Conservation (phyloP, 257 asterid species). For the Anisodus tanguticus region DNA sequence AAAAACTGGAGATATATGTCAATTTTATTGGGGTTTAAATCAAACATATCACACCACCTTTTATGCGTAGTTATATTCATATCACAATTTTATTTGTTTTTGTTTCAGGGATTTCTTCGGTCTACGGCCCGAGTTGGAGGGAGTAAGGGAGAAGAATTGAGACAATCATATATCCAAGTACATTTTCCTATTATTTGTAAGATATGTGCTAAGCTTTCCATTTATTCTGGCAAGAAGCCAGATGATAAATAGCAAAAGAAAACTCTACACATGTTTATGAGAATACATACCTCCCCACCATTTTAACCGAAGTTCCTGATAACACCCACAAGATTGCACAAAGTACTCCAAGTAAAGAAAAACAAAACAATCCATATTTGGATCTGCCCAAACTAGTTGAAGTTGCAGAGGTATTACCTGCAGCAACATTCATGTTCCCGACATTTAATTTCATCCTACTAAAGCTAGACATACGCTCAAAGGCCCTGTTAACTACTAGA, state of each 20-base stretch:
- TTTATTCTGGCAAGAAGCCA: constrained; percentile 34
- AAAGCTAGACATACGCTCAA: constrained; percentile 93
- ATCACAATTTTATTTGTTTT: background rate
- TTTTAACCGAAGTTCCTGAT: constrained; percentile 46
- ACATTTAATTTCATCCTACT: constrained; percentile 65
- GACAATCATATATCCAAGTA: background rate
- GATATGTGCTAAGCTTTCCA: constrained; percentile 33
- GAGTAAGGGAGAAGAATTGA: background rate
- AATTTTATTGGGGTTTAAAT: background rate
- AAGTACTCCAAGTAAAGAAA: constrained; percentile 70
- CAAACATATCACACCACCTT: background rate
- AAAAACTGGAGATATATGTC: background rate
- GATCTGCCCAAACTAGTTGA: constrained; percentile 56
- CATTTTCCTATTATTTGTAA: background rate
- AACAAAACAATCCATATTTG: constrained; percentile 52
- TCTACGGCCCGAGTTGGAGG: background rate
- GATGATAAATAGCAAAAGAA: constrained; percentile 31
- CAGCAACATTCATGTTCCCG: constrained; percentile 54
- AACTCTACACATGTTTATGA: constrained; percentile 42
- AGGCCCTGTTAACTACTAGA: constrained; percentile 79
- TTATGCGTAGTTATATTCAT: background rate
- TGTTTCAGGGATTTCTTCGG: background rate
- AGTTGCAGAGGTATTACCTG: constrained; percentile 58
- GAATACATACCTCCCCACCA: constrained; percentile 31
- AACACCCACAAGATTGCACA: constrained; percentile 83